A percentile compares a stretch with the other conserved stretches of the same genome.
Conservation (phyloP, 805 yeast genomes). For the Komagataella mondaviorum region DNA sequence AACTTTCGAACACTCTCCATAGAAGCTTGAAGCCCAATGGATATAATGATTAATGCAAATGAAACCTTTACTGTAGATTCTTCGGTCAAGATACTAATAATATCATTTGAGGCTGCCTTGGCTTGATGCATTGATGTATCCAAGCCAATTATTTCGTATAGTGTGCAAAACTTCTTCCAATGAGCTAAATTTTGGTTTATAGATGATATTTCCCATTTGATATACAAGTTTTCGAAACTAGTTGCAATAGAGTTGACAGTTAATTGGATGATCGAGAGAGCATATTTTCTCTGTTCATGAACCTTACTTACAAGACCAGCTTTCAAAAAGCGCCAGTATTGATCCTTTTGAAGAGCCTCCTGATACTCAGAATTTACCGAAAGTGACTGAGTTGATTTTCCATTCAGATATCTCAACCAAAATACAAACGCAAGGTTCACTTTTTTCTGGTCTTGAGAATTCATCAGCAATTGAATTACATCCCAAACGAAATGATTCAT, state of each 20-base stretch:
- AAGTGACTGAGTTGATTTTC: background rate
- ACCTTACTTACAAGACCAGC: conserved; percentile 35
- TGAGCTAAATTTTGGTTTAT: conserved; percentile 23
- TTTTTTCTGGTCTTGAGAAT: background rate
- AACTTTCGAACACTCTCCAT: conserved; percentile 68
- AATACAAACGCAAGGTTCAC: background rate
- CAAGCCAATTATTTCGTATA: conserved; percentile 69
- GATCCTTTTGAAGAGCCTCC: conserved; percentile 11
- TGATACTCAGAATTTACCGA: conserved; percentile 8
- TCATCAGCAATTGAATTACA: background rate
- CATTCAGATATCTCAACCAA: conserved; percentile 1
- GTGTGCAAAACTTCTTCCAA: conserved; percentile 65
- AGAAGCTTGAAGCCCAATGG: conserved; percentile 64
- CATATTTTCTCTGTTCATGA: conserved; percentile 60
- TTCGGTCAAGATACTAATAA: conserved; percentile 36
- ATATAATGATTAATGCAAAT: conserved; percentile 64
- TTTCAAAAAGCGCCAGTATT: conserved; percentile 49
- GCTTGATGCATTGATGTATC: conserved; percentile 84
- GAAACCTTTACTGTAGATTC: conserved; percentile 41
- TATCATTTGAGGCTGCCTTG: conserved; percentile 58
- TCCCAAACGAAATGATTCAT: background rate
- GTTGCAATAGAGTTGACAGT: conserved; percentile 34
- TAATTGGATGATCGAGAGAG: conserved; percentile 49
- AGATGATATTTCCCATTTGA: conserved; percentile 28
- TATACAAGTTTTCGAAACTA: conserved; percentile 20